Base-by-base conservation (phyloP, 176 grass and related monocot genomes). In the Juncus effusus region DNA sequence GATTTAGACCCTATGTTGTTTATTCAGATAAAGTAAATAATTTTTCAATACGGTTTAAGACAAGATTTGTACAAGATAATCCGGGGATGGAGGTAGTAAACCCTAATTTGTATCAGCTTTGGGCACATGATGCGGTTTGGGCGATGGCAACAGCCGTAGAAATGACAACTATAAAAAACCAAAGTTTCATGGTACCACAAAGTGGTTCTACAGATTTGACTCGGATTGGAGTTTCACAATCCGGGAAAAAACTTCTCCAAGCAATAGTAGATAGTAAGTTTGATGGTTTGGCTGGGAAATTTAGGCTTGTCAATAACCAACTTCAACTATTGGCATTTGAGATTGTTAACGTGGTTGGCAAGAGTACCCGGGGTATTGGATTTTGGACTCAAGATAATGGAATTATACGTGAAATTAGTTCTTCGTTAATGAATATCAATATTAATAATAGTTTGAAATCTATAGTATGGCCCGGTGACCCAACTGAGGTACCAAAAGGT, bases 331-430 rank as follows among this genome's bases (percentile, higher is more conserved):
- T 74, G 14, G 67, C 67, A 2, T 89, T 83, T 51, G 93, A 97
- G 78, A 58, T 97, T 16, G 36, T 97, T 52, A 92, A 97, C 56
- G 12, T 97, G 54, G 38, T 84, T 69, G 85, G 88, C 14, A 89
- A 59, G 12, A 75, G 80, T 38, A 15, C 54, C 11, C 61, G 80
- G 63, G 38, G 47, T 1, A 76, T 97, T 2, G 93, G 93, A 8
- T 92, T 77, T 51, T 97, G 88, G 93, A 82, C 72, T 2, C 72
- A 62, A 37, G 70, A 50, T 50, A 55, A 59, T 4, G 82, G 88
- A 0, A 61, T 86, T 62, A 56, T 64, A 3, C 71, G 40, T 12
- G 61, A 75, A 5, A 42, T 73, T 1, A 60, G 60, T 0, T 36
- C 41, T 4, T 12, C 0, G 0, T 12, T 10, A 51, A 12, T 15